phyloP scores from a whole-genome alignment of 345 rosid genomes.

The Bruguiera sexangula region DNA sequence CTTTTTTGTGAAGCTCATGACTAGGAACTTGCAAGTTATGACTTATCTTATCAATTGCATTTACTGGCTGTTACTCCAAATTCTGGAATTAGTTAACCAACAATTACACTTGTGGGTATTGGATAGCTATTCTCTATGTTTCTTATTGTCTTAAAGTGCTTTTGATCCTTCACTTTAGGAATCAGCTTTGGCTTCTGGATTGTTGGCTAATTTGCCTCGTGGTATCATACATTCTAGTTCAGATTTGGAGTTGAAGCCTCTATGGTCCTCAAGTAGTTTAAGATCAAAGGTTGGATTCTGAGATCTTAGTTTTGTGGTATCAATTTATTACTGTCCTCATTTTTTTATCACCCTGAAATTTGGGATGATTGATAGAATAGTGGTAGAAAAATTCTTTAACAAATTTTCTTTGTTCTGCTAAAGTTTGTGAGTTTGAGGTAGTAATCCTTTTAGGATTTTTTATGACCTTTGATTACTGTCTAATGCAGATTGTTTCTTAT shows the following conservation, averaged over 20 bases:
- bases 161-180: constrained; percentile 34
- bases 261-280: constrained; percentile 66
- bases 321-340: not conserved
- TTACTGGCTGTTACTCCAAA: no score
- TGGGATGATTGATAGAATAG: not conserved
- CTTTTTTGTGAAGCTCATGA: not conserved
- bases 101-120: no score
- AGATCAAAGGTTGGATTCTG: constrained; percentile 60
- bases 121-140: not conserved
- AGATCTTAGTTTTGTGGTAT: not conserved
- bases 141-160: not conserved
- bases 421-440: not conserved
- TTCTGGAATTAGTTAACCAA: no score
- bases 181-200: constrained; percentile 37
- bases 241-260: constrained; percentile 88
- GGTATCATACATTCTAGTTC: constrained; percentile 67
- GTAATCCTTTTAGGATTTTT: not conserved
- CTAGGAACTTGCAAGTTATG: not conserved
- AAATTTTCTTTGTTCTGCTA: no score
- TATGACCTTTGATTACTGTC: constrained; percentile 14
- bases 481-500: constrained; percentile 38
- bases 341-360: not conserved
- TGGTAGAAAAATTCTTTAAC: not conserved
- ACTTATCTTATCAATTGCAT: no score
- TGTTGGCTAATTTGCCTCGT: constrained; percentile 56